Conservation (phyloP, 176 grass and related monocot species). For the Paspalum vaginatum region DNA sequence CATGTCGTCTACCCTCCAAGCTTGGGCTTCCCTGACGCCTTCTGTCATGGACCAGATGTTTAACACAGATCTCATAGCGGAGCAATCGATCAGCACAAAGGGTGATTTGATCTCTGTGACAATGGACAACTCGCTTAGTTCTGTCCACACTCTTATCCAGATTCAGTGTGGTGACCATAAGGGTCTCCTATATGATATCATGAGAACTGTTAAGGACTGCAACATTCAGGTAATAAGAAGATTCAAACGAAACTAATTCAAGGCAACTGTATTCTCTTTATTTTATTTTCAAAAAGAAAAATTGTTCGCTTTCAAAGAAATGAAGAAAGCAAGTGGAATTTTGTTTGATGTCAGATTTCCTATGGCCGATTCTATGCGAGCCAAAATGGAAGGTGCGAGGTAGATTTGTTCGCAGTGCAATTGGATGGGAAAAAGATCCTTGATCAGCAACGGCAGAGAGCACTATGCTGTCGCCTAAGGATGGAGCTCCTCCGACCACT, state of each 20-base stretch:
- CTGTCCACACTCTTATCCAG: conserved; percentile 78
- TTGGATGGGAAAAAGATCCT: conserved; percentile 70
- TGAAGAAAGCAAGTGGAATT: neutral
- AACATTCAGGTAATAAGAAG: conserved; percentile 75
- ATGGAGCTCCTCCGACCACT: conserved; percentile 60
- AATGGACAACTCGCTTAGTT: conserved; percentile 72
- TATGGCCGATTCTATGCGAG: conserved; percentile 81
- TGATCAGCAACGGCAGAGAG: conserved; percentile 58
- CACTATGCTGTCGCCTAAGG: conserved; percentile 53
- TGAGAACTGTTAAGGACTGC: conserved; percentile 85
- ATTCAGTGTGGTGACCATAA: conserved; percentile 72
- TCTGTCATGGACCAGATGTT: conserved; percentile 57
- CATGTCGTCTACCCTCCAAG: conserved; percentile 53
- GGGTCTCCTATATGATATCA: conserved; percentile 81
- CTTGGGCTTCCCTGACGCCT: conserved; percentile 45
- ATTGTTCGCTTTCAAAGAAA: too few species aligned
- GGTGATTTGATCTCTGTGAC: conserved; percentile 46
- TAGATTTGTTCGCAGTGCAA: conserved; percentile 84
- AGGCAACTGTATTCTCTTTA: neutral
- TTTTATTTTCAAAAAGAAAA: neutral
- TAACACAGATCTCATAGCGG: conserved; percentile 46
- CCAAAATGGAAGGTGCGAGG: conserved; percentile 61
- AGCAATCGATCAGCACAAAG: conserved; percentile 18
- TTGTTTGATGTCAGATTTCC: conserved; percentile 41
- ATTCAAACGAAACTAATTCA: neutral